A percentile compares a stretch with the other conserved stretches of the same genome.
phyloP scores from a whole-genome alignment of 805 yeast genomes.

The Starmerella scarabaei region DNA sequence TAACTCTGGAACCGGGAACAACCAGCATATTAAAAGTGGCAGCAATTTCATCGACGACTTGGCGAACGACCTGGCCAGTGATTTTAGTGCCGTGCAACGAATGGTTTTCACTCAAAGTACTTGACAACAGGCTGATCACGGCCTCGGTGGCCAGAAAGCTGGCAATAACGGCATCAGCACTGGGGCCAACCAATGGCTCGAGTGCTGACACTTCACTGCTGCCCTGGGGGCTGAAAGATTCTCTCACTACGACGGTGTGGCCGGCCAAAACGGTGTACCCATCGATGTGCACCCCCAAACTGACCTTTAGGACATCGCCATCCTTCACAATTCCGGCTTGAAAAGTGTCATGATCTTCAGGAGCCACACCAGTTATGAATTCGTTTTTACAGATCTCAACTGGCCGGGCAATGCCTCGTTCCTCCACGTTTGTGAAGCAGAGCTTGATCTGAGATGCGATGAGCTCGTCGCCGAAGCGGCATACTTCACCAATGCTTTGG shows the following conservation, averaged over 20 bases:
- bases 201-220: constrained; percentile 22
- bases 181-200: constrained; percentile 71
- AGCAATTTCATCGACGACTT: constrained; percentile 78
- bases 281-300: constrained; percentile 84
- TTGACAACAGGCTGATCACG: constrained; percentile 61
- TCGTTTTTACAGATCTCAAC: constrained; percentile 77
- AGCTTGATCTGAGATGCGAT: constrained; percentile 45
- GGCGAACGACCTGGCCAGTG: constrained; percentile 58
- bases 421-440: constrained; percentile 41
- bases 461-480: constrained; percentile 70
- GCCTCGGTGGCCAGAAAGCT: constrained; percentile 82
- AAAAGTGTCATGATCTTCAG: constrained; percentile 40
- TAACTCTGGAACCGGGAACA: constrained; percentile 84
- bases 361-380: constrained; percentile 65
- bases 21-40: constrained; percentile 67
- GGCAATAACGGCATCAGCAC: constrained; percentile 85
- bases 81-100: constrained; percentile 25
- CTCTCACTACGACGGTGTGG: constrained; percentile 69
- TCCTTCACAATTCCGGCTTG: constrained; percentile 38
- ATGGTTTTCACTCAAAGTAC: constrained; percentile 45
- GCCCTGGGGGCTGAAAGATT: constrained; percentile 23
- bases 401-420: constrained; percentile 90
- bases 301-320: constrained; percentile 78
- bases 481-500: constrained; percentile 42
- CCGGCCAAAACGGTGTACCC: constrained; percentile 83